Conservation (phyloP, 805 yeast species). For the Torulaspora microellipsoides region DNA sequence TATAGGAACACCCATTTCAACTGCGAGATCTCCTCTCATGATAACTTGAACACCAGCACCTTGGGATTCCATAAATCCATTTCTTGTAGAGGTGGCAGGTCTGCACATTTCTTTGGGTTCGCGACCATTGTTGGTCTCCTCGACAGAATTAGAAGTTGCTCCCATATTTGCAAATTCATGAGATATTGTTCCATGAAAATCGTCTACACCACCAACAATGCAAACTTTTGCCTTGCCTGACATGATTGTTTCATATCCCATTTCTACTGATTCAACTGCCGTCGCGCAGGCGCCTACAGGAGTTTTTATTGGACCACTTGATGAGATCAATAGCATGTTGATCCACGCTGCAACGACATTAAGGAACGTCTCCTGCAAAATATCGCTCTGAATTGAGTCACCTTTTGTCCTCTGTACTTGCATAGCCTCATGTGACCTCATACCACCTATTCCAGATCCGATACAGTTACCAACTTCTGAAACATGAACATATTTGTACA, state of each 20-base stretch:
- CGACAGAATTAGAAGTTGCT: constrained; percentile 73
- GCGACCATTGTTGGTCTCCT: constrained; percentile 75
- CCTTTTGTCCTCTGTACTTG: constrained; percentile 75
- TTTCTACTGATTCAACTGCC: constrained; percentile 82
- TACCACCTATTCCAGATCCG: constrained; percentile 95
- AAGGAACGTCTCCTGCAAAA: constrained; percentile 84
- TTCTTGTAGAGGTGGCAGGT: constrained; percentile 80
- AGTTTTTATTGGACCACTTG: constrained; percentile 88
- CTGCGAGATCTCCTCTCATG: constrained; percentile 79
- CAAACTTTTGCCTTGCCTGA: constrained; percentile 80
- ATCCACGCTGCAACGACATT: constrained; percentile 95
- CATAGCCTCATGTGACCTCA: constrained; percentile 79
- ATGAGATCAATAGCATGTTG: constrained; percentile 78
- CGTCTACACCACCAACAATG: constrained; percentile 89
- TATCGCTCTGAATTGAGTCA: constrained; percentile 79
- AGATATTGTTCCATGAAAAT: constrained; percentile 87
- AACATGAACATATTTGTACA: constrained; percentile 85
- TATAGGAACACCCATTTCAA: constrained; percentile 89
- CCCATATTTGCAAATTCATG: constrained; percentile 89
- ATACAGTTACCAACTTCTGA: constrained; percentile 90
- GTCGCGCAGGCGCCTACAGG: constrained; percentile 96
- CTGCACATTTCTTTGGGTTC: constrained; percentile 89
- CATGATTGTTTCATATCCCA: constrained; percentile 76
- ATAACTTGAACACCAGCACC: constrained; percentile 88
- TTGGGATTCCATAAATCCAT: constrained; percentile 91